These are phyloP conservation scores for Piper longum DNA, from an alignment of 164 flowering plant species.

Conservation along the genomic window DNA sequence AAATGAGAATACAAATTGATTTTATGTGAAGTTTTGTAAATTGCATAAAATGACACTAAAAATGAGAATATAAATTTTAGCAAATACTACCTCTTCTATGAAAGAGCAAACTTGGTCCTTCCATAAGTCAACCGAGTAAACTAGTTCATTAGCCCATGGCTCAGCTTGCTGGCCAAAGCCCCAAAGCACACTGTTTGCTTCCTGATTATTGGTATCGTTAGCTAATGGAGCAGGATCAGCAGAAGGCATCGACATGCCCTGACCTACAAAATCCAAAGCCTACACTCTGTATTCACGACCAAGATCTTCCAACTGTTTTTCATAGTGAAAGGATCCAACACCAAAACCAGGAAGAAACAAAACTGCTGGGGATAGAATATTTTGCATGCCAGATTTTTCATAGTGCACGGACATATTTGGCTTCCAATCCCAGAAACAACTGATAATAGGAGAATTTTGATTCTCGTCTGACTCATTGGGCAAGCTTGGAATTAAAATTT, in stretches of 20 bases:
- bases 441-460: constrained; percentile 33
- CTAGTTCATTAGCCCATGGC: constrained; percentile 82
- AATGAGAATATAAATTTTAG: background rate
- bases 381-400: constrained; percentile 60
- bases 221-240: constrained; percentile 64
- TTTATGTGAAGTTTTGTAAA: too few species aligned
- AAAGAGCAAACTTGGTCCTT: constrained; percentile 69
- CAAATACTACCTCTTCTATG: constrained; percentile 50
- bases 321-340: constrained; percentile 89
- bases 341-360: constrained; percentile 96
- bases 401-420: constrained; percentile 74
- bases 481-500: constrained; percentile 61
- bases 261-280: constrained; percentile 94
- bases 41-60: background rate
- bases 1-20: too few species aligned
- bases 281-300: constrained; percentile 82
- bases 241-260: constrained; percentile 74
- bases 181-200: constrained; percentile 36
- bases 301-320: constrained; percentile 86
- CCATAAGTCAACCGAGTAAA: constrained; percentile 85
- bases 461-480: constrained; percentile 66
- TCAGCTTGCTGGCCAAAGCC: constrained; percentile 83
- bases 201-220: constrained; percentile 17
- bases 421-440: constrained; percentile 86
- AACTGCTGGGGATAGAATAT: constrained; percentile 56